Base-by-base conservation (phyloP, 108 stramenopile species). In the Bacterosira constricta region DNA sequence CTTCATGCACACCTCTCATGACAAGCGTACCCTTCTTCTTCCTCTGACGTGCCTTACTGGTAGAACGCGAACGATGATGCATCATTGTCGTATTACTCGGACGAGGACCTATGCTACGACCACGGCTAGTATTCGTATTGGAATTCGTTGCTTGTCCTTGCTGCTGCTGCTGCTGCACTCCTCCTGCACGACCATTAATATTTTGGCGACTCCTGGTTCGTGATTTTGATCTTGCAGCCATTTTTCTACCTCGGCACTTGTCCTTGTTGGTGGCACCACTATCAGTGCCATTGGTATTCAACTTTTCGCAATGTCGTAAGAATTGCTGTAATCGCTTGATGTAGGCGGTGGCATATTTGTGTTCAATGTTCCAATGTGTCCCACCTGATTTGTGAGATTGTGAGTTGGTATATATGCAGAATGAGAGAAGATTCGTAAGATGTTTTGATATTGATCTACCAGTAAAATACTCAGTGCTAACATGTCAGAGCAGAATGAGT, bases 371-470 rank as follows among this genome's bases (percentile, higher is more conserved):
- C 50, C 81, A 81, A 73, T 92, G 91, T n/a, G 88, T 83, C n/a
- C 80, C 82, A 55, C 88, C 88, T 49, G 74, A 65, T 8, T 85
- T 86, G 88, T 89, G 90, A 69, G 86, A 89, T n/a, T n/a, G n/a
- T n/a, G n/a, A 7, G 91, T 89, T 42, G 79, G 85, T 29, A 80
- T 77, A 50, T 81, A 80, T 36, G 74, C 82, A 17, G 83, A 59
- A 4, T 79, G 83, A 13, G 86, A 83, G 21, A 88, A 42, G 1
- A 49, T 67, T 32, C 87, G 50, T 41, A 87, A 89, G 15, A 92
- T 68, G 6, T 71, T 80, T 54, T 75, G 62, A 1, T 86, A n/a
- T n/a, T n/a, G n/a, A n/a, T n/a, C n/a, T n/a, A n/a, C n/a, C n/a
- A n/a, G n/a, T n/a, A n/a, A n/a, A n/a, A n/a, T n/a, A n/a, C n/a